Conservation (phyloP, 2,329 filamentous ascomycete species). For the Chrysoporthe austroafricana region DNA sequence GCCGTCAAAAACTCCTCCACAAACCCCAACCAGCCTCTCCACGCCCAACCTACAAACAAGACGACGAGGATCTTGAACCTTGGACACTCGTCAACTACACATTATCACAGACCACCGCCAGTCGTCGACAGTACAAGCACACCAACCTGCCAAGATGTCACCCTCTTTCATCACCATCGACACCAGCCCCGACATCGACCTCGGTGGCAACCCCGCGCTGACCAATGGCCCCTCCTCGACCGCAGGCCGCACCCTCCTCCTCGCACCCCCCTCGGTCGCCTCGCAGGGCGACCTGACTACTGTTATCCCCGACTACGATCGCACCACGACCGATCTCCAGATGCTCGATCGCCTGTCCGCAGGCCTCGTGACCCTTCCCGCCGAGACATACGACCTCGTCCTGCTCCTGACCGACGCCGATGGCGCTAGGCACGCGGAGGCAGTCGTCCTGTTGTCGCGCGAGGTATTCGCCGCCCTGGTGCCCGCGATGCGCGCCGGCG, state of each 20-base stretch:
- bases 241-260: constrained; percentile 65
- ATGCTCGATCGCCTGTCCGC: constrained; percentile 94
- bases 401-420: constrained; percentile 82
- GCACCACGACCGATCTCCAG: constrained; percentile 82
- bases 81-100: constrained; percentile 15
- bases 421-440: constrained; percentile 65
- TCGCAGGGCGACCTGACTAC: constrained; percentile 78
- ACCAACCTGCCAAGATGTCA: constrained; percentile 44
- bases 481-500: constrained; percentile 71
- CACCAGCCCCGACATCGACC: constrained; percentile 57
- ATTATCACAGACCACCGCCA: background rate
- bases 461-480: constrained; percentile 71
- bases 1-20: constrained; percentile 10
- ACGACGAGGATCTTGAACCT: background rate
- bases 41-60: constrained; percentile 6
- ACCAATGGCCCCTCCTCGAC: constrained; percentile 27
- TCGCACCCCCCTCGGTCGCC: constrained; percentile 89
- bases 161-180: constrained; percentile 60
- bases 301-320: constrained; percentile 74
- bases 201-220: constrained; percentile 36
- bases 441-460: constrained; percentile 64
- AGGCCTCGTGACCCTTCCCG: constrained; percentile 77
- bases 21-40: background rate
- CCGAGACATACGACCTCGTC: constrained; percentile 79
- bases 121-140: constrained; percentile 22